Evolutionary conservation across 2,329 filamentous ascomycete species (phyloP), one percentile per base, ranked within the genome.

Genomic region (Cytospora chrysosperma): DNA sequence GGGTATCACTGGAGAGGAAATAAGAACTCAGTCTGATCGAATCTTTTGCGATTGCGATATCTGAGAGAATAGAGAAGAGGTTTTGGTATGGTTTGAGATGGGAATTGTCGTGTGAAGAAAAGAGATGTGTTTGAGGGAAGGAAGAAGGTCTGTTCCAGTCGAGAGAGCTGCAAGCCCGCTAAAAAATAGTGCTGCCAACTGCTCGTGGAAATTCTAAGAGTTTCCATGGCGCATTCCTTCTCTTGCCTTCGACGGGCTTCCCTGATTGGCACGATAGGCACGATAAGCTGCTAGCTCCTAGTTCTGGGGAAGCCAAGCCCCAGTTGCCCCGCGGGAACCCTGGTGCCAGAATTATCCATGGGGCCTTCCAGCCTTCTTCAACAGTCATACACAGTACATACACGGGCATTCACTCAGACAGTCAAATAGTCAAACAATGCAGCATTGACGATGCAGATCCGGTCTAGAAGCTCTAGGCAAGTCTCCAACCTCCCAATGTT

Each of bases 1-100:
- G 64, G 64, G 64, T 66, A 66, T 66, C 64, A 64, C 64, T 65
- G 61, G 59, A 65, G 61, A 63, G 61, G 37, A 64, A 66, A 61
- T 28, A 56, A 56, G 49, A 63, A 63, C 49, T 49, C 51, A 64
- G 61, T 12, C n/a, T 34, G 17, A 61, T 49, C 59, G 40, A 52
- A 58, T 56, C 61, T 30, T n/a, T 59, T 53, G n/a, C 61, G 40
- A 55, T 32, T 51, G 56, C 55, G 61, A 54, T 63, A 47, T 61
- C 51, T 65, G 63, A 56, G 64, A 26, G 52, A 43, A 49, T n/a
- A 21, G 26, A 50, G 34, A 59, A 53, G 34, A 55, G 30, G 32
- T 24, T 55, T 47, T 56, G 51, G 57, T 43, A 34, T 52, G 55
- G 43, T 43, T 53, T 53, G 57, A 49, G 59, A 55, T 27, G 51